phyloP scores from a whole-genome alignment of 2,329 filamentous ascomycete species.

The Aspergillus hortae region DNA sequence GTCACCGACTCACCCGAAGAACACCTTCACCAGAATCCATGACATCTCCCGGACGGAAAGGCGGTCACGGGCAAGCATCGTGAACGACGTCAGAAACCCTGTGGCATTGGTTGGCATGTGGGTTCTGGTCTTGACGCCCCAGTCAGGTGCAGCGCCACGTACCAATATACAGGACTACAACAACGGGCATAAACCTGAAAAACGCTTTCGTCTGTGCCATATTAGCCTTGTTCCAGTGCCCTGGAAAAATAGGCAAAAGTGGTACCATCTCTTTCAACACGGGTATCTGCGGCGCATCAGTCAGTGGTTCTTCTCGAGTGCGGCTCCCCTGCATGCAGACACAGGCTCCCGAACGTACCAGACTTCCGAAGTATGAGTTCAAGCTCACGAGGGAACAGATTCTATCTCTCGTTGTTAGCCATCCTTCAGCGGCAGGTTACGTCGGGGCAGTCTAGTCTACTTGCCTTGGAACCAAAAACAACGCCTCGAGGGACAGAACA shows the following conservation, averaged over 20 bases:
- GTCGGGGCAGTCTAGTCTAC: conserved; percentile 3
- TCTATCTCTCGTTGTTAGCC: conserved; percentile 40
- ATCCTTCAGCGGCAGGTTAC: too few species aligned
- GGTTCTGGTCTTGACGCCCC: not conserved
- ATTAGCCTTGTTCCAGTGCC: conserved; percentile 23
- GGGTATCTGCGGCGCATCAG: conserved; percentile 57
- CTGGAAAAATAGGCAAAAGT: not conserved
- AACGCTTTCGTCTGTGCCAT: conserved; percentile 70
- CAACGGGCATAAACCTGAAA: conserved; percentile 73
- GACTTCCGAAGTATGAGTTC: conserved; percentile 74
- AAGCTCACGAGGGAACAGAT: conserved; percentile 84
- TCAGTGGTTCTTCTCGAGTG: conserved; percentile 14
- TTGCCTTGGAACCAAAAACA: conserved; percentile 77
- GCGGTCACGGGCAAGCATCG: conserved; percentile 56
- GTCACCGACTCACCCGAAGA: conserved; percentile 52
- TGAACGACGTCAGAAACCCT: conserved; percentile 80
- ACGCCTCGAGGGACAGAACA: conserved; percentile 79
- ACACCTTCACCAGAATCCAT: conserved; percentile 59
- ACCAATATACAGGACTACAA: conserved; percentile 77
- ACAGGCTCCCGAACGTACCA: conserved; percentile 28
- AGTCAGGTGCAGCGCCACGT: conserved; percentile 14
- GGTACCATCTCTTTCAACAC: conserved; percentile 85
- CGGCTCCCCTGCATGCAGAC: conserved; percentile 8
- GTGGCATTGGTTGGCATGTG: conserved; percentile 7
- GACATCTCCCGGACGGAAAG: conserved; percentile 56